Base-by-base conservation (phyloP, 345 rosid species). In the Murraya koenigii region DNA sequence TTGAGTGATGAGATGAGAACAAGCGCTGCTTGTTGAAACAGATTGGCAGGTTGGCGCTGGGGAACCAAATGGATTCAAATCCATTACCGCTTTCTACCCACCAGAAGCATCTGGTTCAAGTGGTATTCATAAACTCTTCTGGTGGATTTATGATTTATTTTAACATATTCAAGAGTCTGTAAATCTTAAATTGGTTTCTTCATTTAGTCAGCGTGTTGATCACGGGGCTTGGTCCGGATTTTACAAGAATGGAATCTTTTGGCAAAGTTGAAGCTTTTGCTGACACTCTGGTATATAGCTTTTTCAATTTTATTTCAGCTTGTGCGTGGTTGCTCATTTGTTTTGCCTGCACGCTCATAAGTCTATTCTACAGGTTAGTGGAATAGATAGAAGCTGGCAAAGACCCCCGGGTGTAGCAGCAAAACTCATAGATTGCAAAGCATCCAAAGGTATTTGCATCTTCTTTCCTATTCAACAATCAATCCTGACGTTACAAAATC, bases 341-440 rank as follows among this genome's bases (percentile, higher is more conserved):
- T 59, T 71, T 15, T 32, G 32, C 44, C 33, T 20, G 25, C 13
- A 36, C 44, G 28, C n/a, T 33, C 35, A 47, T 61, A 25, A 55
- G 47, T 19, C 9, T 30, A 39, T 15, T 1, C 30, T 76, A 0
- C 49, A 91, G 97, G 95, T 93, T 28, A 84, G 97, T 82, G 98
- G 98, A 76, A 80, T 93, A 85, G 99, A 95, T 69, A 88, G 98
- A 84, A 93, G 99, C 90, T 95, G 98, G 97, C 91, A 86, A 78
- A 89, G 86, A 77, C 95, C 98, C 2, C 88, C 97, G 1, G 99
- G 98, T 25, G 97, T 91, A 10, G 82, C 85, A 15, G 99, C 98
- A 56, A 92, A 93, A 77, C 94, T 95, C 62, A 72, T 93, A 49
- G 86, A 88, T 74, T 86, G 87, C 82, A 89, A 82, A 89, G 75